A percentile compares a stretch with the other conserved stretches of the same genome.
Conservation (phyloP, 805 yeast species). For the Blastobotrys peoriensis region DNA sequence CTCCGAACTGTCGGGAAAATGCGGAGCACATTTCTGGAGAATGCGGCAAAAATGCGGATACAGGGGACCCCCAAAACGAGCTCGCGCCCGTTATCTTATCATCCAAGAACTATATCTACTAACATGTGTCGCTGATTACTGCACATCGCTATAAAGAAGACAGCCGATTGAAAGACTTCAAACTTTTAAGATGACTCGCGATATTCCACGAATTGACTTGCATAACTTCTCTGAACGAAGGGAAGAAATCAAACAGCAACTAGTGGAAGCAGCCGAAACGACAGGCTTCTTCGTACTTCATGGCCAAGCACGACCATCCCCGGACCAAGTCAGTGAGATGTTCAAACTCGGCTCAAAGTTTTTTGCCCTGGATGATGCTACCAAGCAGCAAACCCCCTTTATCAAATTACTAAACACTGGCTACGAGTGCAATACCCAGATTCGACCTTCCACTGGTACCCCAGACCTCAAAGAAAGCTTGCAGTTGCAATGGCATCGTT, state of each 20-base stretch:
- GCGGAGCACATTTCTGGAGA: too few species aligned
- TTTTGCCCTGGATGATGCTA: not conserved
- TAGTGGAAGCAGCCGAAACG: not conserved
- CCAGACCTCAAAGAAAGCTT: not conserved
- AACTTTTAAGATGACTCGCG: not conserved
- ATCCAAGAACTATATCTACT: too few species aligned
- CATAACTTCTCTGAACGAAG: not conserved
- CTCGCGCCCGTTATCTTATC: too few species aligned
- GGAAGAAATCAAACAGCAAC: not conserved
- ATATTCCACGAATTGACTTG: not conserved
- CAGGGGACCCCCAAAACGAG: too few species aligned
- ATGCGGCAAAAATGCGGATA: too few species aligned
- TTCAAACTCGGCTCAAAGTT: not conserved
- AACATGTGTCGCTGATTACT: too few species aligned
- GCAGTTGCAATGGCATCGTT: not conserved
- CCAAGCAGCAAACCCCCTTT: not conserved
- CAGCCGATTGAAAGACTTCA: too few species aligned
- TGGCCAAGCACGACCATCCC: not conserved
- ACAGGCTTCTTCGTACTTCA: not conserved
- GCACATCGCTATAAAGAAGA: too few species aligned
- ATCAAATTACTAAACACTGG: not conserved
- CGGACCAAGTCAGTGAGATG: not conserved
- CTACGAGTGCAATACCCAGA: not conserved
- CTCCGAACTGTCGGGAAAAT: too few species aligned
- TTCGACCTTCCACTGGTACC: not conserved